Evolutionary conservation across 2,329 filamentous ascomycete genomes (phyloP).

Genomic region (Hirsutella minnesotensis): DNA sequence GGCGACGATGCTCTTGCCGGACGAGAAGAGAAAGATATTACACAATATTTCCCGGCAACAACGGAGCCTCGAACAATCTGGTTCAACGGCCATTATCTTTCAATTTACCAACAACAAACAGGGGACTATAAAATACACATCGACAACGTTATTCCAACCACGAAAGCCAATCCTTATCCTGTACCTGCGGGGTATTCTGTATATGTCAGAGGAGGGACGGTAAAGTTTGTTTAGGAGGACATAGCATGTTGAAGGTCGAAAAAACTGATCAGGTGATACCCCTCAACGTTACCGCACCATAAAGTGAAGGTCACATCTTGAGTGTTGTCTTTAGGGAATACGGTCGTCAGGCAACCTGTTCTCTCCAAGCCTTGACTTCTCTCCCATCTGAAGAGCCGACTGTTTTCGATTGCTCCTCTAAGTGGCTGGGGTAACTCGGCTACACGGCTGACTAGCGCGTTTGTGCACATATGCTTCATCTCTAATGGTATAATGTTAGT

Average conservation of each 20-base stretch:
- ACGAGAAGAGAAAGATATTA: background rate
- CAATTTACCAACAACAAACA: background rate
- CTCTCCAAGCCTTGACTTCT: background rate
- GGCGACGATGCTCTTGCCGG: constrained; percentile 6
- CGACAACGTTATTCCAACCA: background rate
- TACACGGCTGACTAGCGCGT: background rate
- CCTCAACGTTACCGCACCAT: background rate
- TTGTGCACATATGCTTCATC: background rate
- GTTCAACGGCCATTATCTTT: background rate
- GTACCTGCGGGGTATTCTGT: background rate
- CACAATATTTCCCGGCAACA: background rate
- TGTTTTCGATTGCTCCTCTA: background rate
- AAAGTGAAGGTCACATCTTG: background rate
- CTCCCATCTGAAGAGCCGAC: background rate
- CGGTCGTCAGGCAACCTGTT: background rate
- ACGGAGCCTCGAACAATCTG: background rate
- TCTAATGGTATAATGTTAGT: background rate
- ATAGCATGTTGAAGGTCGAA: background rate
- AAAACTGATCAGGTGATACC: background rate
- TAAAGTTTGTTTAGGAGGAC: background rate
- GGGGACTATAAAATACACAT: background rate
- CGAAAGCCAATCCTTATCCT: background rate
- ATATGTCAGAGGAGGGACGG: background rate
- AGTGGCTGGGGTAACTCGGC: background rate
- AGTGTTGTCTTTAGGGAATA: background rate